Evolutionary conservation across 768 basidiomycete species (phyloP).

Genomic region (Bullera alba): DNA sequence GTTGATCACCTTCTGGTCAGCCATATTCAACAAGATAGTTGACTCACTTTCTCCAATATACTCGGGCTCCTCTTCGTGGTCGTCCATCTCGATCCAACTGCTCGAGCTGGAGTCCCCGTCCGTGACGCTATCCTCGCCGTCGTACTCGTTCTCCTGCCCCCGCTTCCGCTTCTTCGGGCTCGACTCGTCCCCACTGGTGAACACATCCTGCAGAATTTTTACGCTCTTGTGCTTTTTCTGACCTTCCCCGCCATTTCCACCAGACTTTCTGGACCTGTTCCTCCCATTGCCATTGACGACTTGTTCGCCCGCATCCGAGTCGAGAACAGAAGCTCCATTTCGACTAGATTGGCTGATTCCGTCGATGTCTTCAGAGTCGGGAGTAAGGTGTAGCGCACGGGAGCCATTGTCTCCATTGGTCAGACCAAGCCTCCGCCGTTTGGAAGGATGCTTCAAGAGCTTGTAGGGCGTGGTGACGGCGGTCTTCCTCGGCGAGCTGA

Average conservation of each 20-base stretch:
- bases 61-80: conserved; percentile 35
- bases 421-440: conserved; percentile 24
- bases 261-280: conserved; percentile 1
- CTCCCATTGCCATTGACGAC: conserved; percentile 13
- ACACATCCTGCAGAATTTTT: conserved; percentile 1
- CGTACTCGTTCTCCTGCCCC: conserved; percentile 7
- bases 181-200: conserved; percentile 1
- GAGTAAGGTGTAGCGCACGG: too few species aligned
- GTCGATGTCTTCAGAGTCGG: not conserved
- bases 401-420: too few species aligned
- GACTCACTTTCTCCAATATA: conserved; percentile 39
- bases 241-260: not conserved
- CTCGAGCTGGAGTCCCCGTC: conserved; percentile 11
- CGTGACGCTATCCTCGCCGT: conserved; percentile 6
- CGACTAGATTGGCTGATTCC: not conserved
- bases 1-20: conserved; percentile 34
- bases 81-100: conserved; percentile 31
- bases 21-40: not conserved
- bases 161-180: conserved; percentile 32
- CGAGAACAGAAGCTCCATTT: conserved; percentile 5
- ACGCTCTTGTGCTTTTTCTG: not conserved
- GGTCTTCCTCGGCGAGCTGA: conserved; percentile 26
- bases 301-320: conserved; percentile 18
- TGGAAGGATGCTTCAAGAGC: conserved; percentile 17
- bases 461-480: conserved; percentile 21